Base-by-base conservation (phyloP, 1,284 basidiomycete species). In the Pseudozyma sp. region DNA sequence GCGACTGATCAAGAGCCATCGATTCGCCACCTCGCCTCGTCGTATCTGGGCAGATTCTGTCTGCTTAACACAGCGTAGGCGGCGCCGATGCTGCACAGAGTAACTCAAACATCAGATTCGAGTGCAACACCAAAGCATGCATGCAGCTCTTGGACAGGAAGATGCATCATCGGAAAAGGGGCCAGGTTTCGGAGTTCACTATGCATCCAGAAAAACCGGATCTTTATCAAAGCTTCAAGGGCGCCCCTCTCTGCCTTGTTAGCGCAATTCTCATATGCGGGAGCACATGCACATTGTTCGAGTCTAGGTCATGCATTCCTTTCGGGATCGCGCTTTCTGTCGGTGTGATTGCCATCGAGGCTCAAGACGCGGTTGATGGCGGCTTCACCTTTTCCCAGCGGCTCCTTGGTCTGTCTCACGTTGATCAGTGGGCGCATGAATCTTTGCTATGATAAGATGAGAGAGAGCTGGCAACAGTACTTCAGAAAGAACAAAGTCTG, bases 201-300 rank as follows among this genome's bases (percentile, higher is more conserved):
- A 7, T 24, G 43, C 19, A 10, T 37, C 10, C n/a, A 7, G 13
- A 2, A n/a, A 17, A 42, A 42, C 2, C 40, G n/a, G n/a, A 17
- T 2, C 35, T 37, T 37, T 17, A 42, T 7, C 39, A 42, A 42
- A 14, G 35, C 14, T 14, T 37, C 24, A 24, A 24, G 24, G 24
- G 4, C 24, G 24, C 24, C 24, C 24, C 24, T 24, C 35, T 14
- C 39, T 7, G 39, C 11, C 16, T 42, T 7, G 11, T 10, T 16
- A 42, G 39, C 13, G 5, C 39, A 42, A n/a, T 7, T 13, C 5
- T 44, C 7, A 24, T 44, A 19, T 19, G 43, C 43, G 9, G 19
- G 7, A 44, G 43, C 43, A 44, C 43, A 44, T 44, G 43, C 43
- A 19, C 43, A 44, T 24, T 44, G 43, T 44, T 44, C 17, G 17